Evolutionary conservation across 2,329 filamentous ascomycete species (phyloP).

Genomic region (Ceratocystis variospora): DNA sequence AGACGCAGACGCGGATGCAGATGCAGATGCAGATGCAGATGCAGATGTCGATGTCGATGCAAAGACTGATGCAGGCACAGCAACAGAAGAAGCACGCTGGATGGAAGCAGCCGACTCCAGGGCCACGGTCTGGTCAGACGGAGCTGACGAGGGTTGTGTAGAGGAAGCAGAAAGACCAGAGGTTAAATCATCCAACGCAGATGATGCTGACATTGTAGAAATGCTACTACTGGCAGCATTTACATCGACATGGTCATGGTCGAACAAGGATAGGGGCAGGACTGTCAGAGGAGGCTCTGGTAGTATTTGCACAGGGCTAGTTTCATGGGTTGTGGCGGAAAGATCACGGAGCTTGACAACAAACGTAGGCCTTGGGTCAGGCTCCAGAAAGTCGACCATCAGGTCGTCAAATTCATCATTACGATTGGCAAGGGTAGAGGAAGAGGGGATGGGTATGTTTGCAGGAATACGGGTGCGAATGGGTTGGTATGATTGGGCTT

Average conservation of each 20-base stretch:
- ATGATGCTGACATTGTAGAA: slow-evolving; percentile 10
- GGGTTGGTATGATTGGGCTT: neutral
- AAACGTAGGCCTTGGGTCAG: slow-evolving; percentile 32
- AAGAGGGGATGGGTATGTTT: neutral
- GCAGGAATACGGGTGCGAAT: slow-evolving; percentile 2
- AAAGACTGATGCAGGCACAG: neutral
- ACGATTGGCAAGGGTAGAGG: neutral
- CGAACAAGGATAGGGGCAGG: neutral
- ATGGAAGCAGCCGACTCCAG: slow-evolving; percentile 5
- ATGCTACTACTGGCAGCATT: slow-evolving; percentile 6
- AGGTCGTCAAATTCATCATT: slow-evolving; percentile 3
- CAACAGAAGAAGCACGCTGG: neutral
- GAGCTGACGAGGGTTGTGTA: slow-evolving; percentile 12
- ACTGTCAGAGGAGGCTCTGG: neutral
- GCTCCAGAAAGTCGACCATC: slow-evolving; percentile 29
- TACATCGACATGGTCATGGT: slow-evolving; percentile 1
- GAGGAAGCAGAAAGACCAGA: slow-evolving; percentile 11
- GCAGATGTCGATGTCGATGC: neutral
- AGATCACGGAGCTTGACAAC: slow-evolving; percentile 21
- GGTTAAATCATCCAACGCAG: slow-evolving; percentile 15
- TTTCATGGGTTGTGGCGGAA: neutral
- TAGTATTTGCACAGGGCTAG: neutral
- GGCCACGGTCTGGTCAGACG: neutral
- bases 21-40: neutral
- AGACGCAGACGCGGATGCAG: neutral